Conservation (phyloP, 129 eudicot species). For the Centaurea solstitialis region DNA sequence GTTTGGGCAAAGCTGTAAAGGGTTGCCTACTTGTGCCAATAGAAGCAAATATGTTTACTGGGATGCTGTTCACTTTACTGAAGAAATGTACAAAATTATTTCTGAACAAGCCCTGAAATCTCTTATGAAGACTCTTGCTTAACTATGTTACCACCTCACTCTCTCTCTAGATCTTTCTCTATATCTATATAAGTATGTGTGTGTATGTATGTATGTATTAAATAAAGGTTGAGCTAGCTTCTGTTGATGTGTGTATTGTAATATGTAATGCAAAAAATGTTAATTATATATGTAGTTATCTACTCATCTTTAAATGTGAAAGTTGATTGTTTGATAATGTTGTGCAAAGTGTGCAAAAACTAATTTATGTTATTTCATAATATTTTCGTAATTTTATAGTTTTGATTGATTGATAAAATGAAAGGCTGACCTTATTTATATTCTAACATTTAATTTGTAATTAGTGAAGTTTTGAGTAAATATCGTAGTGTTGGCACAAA, state of each 20-base stretch:
- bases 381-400: too few species aligned
- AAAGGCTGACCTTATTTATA: too few species aligned
- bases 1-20: conserved; percentile 49
- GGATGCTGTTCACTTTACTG: conserved; percentile 68
- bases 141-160: neutral
- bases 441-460: too few species aligned
- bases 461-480: too few species aligned
- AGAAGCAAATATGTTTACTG: conserved; percentile 51
- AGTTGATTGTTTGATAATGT: neutral
- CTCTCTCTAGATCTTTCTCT: neutral
- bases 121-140: conserved; percentile 23
- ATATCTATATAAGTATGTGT: neutral
- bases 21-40: conserved; percentile 43
- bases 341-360: too few species aligned
- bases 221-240: neutral
- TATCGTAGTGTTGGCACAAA: too few species aligned
- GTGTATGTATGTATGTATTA: neutral
- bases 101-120: conserved; percentile 46
- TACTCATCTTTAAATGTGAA: neutral
- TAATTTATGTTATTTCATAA: too few species aligned
- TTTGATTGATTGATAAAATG: too few species aligned
- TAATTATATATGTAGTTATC: neutral
- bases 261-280: neutral
- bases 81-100: conserved; percentile 49
- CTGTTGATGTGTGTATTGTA: neutral